Conservation (phyloP, 768 basidiomycete genomes). For the Suillus clintonianus region DNA sequence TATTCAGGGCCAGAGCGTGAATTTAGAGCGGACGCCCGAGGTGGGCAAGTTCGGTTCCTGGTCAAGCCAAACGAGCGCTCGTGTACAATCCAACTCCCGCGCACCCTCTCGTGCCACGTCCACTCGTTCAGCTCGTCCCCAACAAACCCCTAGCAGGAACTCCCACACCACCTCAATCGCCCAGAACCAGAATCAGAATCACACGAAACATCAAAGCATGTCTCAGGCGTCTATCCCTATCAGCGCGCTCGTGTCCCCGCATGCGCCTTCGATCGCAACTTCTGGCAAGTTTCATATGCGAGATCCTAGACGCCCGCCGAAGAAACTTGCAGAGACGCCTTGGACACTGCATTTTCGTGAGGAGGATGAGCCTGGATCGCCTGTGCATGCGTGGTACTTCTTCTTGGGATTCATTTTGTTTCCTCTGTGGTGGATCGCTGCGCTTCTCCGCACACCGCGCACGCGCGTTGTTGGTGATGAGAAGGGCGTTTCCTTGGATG, state of each 20-base stretch:
- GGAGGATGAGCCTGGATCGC: slow-evolving; percentile 51
- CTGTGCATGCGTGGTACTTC: slow-evolving; percentile 76
- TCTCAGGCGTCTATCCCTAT: slow-evolving; percentile 79
- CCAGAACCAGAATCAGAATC: slow-evolving; percentile 26
- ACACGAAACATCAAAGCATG: slow-evolving; percentile 49
- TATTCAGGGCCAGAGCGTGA: slow-evolving; percentile 10
- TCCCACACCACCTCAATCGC: slow-evolving; percentile 14
- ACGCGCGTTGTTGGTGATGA: slow-evolving; percentile 69
- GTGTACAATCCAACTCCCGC: slow-evolving; percentile 24
- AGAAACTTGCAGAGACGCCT: slow-evolving; percentile 52
- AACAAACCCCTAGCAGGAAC: slow-evolving; percentile 12
- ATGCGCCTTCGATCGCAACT: slow-evolving; percentile 67
- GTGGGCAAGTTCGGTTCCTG: slow-evolving; percentile 29
- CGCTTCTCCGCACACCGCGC: slow-evolving; percentile 54
- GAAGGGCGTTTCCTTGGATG: slow-evolving; percentile 73
- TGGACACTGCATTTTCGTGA: slow-evolving; percentile 62
- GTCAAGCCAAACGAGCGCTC: slow-evolving; percentile 37
- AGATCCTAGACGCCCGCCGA: slow-evolving; percentile 70
- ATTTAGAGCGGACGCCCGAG: slow-evolving; percentile 22
- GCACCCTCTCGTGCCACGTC: slow-evolving; percentile 41
- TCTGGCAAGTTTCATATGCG: slow-evolving; percentile 76
- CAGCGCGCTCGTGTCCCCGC: slow-evolving; percentile 75
- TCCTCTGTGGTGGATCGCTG: slow-evolving; percentile 69
- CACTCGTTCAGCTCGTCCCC: slow-evolving; percentile 33
- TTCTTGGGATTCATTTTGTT: slow-evolving; percentile 66